Conservation (phyloP, 1,139 yeast genomes). For the Candida pseudocylindracea region DNA sequence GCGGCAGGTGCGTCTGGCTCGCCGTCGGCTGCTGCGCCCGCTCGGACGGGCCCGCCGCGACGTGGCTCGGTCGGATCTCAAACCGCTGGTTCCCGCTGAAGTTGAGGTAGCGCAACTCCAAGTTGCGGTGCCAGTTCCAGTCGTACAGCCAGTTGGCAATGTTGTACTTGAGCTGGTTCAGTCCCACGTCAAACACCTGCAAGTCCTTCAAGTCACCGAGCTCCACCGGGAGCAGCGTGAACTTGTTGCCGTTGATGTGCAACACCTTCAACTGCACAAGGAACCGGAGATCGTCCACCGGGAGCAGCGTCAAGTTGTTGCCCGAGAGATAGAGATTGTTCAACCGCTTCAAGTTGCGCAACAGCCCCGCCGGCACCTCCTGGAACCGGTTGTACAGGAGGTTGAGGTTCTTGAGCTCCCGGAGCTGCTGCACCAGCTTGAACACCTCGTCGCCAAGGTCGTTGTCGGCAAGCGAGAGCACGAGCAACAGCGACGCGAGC, state of each 20-base stretch:
- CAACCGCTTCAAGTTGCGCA: slow-evolving; percentile 32
- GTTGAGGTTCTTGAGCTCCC: slow-evolving; percentile 41
- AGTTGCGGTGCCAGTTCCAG: slow-evolving; percentile 93
- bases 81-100: slow-evolving; percentile 84
- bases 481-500: slow-evolving; percentile 27
- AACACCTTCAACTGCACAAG: slow-evolving; percentile 36
- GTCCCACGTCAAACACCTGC: slow-evolving; percentile 71
- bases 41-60: too few relatives aligned
- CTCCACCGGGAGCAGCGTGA: slow-evolving; percentile 81
- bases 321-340: slow-evolving; percentile 69
- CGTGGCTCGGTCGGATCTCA: slow-evolving; percentile 23
- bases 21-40: too few relatives aligned
- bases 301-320: slow-evolving; percentile 53
- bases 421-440: slow-evolving; percentile 38
- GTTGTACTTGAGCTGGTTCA: slow-evolving; percentile 76
- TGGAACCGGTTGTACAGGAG: slow-evolving; percentile 65
- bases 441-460: slow-evolving; percentile 62
- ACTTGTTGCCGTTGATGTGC: slow-evolving; percentile 62
- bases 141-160: slow-evolving; percentile 90
- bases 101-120: slow-evolving; percentile 55
- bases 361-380: slow-evolving; percentile 60
- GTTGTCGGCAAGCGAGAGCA: slow-evolving; percentile 38
- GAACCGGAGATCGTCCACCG: slow-evolving; percentile 64
- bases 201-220: slow-evolving; percentile 44
- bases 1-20: slow-evolving; percentile 30